Conservation (phyloP, 495 filamentous ascomycete species). For the Talaromyces liani region DNA sequence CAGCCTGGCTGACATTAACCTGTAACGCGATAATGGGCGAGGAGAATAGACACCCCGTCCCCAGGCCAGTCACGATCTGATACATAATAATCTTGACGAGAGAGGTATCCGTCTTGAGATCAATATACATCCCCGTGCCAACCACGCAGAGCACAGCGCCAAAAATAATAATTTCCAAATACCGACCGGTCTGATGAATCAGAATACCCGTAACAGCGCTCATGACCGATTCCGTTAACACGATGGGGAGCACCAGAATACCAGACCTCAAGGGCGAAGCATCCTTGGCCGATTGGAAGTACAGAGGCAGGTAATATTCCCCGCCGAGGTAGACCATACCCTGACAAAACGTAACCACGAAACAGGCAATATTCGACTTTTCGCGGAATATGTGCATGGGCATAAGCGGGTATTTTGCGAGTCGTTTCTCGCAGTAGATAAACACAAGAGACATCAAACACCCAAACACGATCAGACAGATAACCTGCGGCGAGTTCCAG, state of each 20-base stretch:
- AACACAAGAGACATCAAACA: constrained; percentile 55
- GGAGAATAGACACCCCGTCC: constrained; percentile 40
- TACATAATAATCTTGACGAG: constrained; percentile 39
- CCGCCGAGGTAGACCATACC: constrained; percentile 46
- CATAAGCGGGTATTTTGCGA: constrained; percentile 72
- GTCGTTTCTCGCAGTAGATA: constrained; percentile 56
- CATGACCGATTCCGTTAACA: constrained; percentile 40
- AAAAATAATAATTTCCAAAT: constrained; percentile 46
- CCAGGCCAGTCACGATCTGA: constrained; percentile 57
- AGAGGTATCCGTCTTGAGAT: constrained; percentile 28
- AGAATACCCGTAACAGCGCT: constrained; percentile 43
- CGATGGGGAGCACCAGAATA: constrained; percentile 43
- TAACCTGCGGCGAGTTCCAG: constrained; percentile 66
- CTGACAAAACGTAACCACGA: constrained; percentile 47
- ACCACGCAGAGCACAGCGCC: constrained; percentile 39
- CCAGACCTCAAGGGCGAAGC: constrained; percentile 47
- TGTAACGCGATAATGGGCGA: constrained; percentile 76
- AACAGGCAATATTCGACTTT: constrained; percentile 49
- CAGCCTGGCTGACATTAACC: constrained; percentile 55
- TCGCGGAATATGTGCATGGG: constrained; percentile 59
- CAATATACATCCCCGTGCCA: constrained; percentile 47
- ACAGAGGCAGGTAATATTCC: constrained; percentile 54
- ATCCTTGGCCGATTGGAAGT: constrained; percentile 45
- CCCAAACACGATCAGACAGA: constrained; percentile 74
- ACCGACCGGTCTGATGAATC: constrained; percentile 55